phyloP scores from a whole-genome alignment of 2,329 filamentous ascomycete species.

The Colletotrichum acutatum region DNA sequence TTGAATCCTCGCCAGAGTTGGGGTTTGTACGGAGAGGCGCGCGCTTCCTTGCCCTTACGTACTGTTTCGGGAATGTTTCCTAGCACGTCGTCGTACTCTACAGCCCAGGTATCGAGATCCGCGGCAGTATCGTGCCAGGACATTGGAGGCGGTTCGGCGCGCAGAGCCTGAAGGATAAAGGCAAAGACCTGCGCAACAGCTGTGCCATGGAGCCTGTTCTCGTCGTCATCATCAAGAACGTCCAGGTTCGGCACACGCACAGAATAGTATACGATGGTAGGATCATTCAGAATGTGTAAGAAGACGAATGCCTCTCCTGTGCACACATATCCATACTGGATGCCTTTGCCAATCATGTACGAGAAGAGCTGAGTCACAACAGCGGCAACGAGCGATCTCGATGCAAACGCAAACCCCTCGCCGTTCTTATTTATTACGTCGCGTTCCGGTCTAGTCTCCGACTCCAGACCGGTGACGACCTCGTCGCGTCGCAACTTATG shows the following conservation, averaged over 20 bases:
- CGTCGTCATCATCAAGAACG: slow-evolving; percentile 43
- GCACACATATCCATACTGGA: too few species aligned
- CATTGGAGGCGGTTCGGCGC: slow-evolving; percentile 39
- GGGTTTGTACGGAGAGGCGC: slow-evolving; percentile 40
- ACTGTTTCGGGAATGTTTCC: slow-evolving; percentile 39
- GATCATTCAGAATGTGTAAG: too few species aligned
- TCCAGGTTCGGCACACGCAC: slow-evolving; percentile 40
- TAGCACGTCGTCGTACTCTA: slow-evolving; percentile 45
- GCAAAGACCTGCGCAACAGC: slow-evolving; percentile 44
- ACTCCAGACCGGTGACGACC: too few species aligned
- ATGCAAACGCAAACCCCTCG: too few species aligned
- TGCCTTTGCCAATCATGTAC: too few species aligned
- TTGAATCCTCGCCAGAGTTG: slow-evolving; percentile 43
- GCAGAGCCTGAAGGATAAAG: slow-evolving; percentile 49
- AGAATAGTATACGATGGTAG: background rate
- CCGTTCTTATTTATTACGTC: too few species aligned
- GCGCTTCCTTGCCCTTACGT: slow-evolving; percentile 34
- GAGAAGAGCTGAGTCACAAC: too few species aligned
- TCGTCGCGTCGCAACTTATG: too few species aligned
- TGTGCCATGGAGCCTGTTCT: slow-evolving; percentile 47
- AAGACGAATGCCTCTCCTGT: too few species aligned
- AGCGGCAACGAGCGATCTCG: too few species aligned
- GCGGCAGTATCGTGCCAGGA: slow-evolving; percentile 45
- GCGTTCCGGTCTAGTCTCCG: too few species aligned
- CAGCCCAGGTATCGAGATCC: slow-evolving; percentile 45